These are phyloP conservation scores for Diaporthe ampelina DNA, from an alignment of 2,329 filamentous ascomycete species.

Conservation along the genomic window DNA sequence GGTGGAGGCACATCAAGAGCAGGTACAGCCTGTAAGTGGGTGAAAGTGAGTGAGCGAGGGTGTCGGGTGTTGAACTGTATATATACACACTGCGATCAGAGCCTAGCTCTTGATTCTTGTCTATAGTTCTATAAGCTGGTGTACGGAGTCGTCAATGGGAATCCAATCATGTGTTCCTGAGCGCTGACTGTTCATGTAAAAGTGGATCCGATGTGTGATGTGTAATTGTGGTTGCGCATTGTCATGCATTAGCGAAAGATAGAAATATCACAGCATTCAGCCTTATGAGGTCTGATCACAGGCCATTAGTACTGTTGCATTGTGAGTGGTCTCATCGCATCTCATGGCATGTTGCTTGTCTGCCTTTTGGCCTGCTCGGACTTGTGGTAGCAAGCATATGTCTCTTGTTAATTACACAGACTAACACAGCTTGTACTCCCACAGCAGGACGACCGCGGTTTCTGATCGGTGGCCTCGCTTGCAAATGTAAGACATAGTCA, in stretches of 20 bases:
- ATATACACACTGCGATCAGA: neutral
- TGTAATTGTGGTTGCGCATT: neutral
- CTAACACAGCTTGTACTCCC: neutral
- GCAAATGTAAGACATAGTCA: neutral
- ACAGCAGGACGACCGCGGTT: neutral
- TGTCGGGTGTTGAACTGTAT: neutral
- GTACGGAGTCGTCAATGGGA: neutral
- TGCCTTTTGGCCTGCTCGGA: neutral
- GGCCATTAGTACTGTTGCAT: neutral
- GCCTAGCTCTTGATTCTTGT: conserved; percentile 18
- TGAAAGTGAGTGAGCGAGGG: neutral
- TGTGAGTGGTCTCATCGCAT: neutral
- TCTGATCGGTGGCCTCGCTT: neutral
- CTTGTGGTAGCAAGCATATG: neutral
- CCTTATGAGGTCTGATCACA: neutral
- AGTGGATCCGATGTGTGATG: neutral
- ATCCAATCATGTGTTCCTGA: neutral
- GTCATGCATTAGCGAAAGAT: neutral
- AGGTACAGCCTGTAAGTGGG: conserved; percentile 10
- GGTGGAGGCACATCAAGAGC: conserved; percentile 30
- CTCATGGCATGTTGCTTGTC: neutral
- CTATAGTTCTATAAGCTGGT: neutral
- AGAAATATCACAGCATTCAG: neutral
- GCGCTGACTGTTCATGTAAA: neutral
- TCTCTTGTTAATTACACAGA: neutral